Evolutionary conservation across 1,284 basidiomycete species (phyloP), one percentile per base, ranked within the genome.

Genomic region (Coniferiporia weirii): DNA sequence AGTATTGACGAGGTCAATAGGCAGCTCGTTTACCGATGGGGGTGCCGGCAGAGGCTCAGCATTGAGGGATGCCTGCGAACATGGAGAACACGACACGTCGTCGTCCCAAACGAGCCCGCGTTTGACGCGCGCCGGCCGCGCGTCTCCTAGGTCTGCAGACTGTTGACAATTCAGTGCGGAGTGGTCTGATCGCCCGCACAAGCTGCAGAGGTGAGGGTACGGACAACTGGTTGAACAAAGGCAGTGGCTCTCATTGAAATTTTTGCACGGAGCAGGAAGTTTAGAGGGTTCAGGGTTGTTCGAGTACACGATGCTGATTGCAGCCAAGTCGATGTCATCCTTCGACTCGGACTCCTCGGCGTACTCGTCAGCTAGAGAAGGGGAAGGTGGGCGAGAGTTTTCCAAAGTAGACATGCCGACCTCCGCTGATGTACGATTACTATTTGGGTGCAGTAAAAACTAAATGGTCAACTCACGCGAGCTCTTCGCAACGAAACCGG

Each of bases 11-110:
- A 62, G 57, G 13, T 46, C 19, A 19, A 13, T 27, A 8, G 61
- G 61, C 3, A 62, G 44, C 15, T 56, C 27, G 12, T 32, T 46
- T 13, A 4, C 15, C 34, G 45, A 36, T 10, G 57, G 57, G 27
- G 52, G 54, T 12, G 38, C 17, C 9, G 61, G 57, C 51, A 62
- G 46, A 12, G 61, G 61, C 8, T 22, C 19, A 15, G 61, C 61
- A 40, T 48, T 20, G 6, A 59, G 46, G 13, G 61, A 52, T 9
- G 49, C 27, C 12, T 52, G 20, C 4, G 59, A n/a, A 27, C 59
- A 61, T 38, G 59, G 59, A 9, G 54, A 53, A 20, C 40, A 52
- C 10, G 54, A 61, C 10, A 34, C 35, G 19, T 57, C 43, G 10
- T 57, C 40, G 12, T 47, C 44, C 55, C 54, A 56, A 8, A 27